Base-by-base conservation (phyloP, 352 stramenopile species). In the Pythium brassicae region DNA sequence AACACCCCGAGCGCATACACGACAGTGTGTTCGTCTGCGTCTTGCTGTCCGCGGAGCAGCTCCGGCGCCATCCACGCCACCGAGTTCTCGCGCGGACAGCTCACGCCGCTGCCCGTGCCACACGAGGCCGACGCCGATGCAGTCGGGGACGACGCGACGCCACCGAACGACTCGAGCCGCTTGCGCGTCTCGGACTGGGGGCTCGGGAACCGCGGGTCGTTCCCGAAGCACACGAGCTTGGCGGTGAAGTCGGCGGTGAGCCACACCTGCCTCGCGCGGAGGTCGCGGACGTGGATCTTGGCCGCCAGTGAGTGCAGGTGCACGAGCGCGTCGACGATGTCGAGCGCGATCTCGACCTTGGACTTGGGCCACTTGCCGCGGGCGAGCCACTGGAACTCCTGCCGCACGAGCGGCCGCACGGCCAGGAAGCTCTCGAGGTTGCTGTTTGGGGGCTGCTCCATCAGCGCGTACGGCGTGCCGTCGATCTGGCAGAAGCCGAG, bases 311-410 rank as follows among this genome's bases (percentile, higher is more conserved):
- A 76, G 68, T 92, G 82, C 54, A 92, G 53, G 58, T 88, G 87
- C 55, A 85, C 79, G 27, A 92, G 67, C 22, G 70, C 78, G 42
- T 89, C 76, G 14, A 78, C 66, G 2, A 92, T 63, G 54, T 90
- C 75, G 54, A 88, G 78, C 5, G 79, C 82, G 55, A 85, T 78
- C 54, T 87, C 72, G 47, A 75, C 83, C 65, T 90, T 92, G 25
- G 77, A 49, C 42, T 86, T 78, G 7, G 55, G 61, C 32, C 68
- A 46, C 1, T 35, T 37, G 9, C 62, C 63, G 3, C 22, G 26
- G 22, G 68, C 53, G 50, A 79, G 68, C 67, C 69, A 78, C 5
- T 66, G 54, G 22, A 78, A 74, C 46, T 70, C 65, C 15, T 74
- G 54, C 26, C 32, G 32, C 5, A 14, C 32, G 32, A 37, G 32